Evolutionary conservation across 2,329 filamentous ascomycete species (phyloP), one percentile per base, ranked within the genome.

Genomic region (Penicillium hordei): DNA sequence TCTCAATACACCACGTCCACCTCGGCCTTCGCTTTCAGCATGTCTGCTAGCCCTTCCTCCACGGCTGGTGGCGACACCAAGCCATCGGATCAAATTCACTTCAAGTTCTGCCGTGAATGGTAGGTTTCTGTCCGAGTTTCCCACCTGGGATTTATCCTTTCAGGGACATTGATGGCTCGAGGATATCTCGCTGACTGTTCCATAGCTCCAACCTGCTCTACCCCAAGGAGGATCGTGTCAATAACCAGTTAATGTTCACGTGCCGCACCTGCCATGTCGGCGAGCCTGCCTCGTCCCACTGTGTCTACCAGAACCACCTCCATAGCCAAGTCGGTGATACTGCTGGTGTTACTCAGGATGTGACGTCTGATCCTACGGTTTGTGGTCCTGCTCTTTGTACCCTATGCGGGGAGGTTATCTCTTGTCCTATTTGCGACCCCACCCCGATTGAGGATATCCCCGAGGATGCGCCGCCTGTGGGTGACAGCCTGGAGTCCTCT

Each of bases 31-130:
- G 4, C 19, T 23, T 36, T 7, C 29, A 31, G 17, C 29, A 77
- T 77, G 75, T 77, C 76, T 60, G 71, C 76, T 15, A 78, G 75
- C 49, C 78, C 79, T 31, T 71, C 75, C 31, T 73, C 76, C 34
- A 73, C 76, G 27, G 69, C 71, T 50, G 71, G 68, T 65, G 73
- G 72, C 58, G 72, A 74, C 57, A 65, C 61, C 60, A 76, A 77
- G 65, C 68, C 73, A 40, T 61, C 65, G 64, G 87, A 93, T 78
- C 91, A 96, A 76, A 93, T 97, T 76, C 92, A 91, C 48, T 99
- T 97, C 78, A 89, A 91, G 71, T 99, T 99, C 83, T 99, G 94
- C 82, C 92, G 91, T 68, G 94, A 99, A 83, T 99, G 94, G 88
- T 89, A 76, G 31, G 31, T 33, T 6, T 15, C 31, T 13, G 12